A percentile compares a stretch with the other conserved stretches of the same genome.
Conservation (phyloP, 176 grass and related monocot species). For the Hordeum marinum region DNA sequence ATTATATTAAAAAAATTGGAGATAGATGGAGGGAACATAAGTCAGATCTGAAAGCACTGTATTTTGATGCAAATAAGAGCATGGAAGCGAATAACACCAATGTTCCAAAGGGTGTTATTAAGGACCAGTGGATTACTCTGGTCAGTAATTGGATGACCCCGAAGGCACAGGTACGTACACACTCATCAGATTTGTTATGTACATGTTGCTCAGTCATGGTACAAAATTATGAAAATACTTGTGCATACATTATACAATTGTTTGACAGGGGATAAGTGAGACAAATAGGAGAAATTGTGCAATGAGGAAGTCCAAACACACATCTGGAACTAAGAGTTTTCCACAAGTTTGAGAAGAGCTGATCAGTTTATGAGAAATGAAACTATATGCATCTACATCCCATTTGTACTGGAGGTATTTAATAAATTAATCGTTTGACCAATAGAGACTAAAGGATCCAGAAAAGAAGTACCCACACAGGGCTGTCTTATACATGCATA, state of each 20-base stretch:
- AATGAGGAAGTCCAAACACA: constrained; percentile 1
- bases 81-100: not conserved
- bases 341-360: not conserved
- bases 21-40: constrained; percentile 13
- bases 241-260: not conserved
- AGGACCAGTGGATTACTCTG: constrained; percentile 1
- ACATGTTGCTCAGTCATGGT: not conserved
- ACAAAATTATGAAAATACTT: not conserved
- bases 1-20: not conserved
- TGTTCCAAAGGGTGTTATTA: not conserved
- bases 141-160: constrained; percentile 1
- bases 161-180: not conserved
- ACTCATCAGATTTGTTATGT: not conserved
- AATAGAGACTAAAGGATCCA: not conserved
- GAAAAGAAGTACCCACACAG: not conserved
- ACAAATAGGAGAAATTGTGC: not conserved
- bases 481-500: not conserved
- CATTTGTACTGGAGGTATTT: not conserved
- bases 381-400: not conserved
- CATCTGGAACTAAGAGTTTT: constrained; percentile 10
- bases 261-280: not conserved
- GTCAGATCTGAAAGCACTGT: not conserved
- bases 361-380: not conserved
- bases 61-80: constrained; percentile 7
- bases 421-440: not conserved